Conservation (phyloP, 1,284 basidiomycete species). For the Schizophyllum amplum region DNA sequence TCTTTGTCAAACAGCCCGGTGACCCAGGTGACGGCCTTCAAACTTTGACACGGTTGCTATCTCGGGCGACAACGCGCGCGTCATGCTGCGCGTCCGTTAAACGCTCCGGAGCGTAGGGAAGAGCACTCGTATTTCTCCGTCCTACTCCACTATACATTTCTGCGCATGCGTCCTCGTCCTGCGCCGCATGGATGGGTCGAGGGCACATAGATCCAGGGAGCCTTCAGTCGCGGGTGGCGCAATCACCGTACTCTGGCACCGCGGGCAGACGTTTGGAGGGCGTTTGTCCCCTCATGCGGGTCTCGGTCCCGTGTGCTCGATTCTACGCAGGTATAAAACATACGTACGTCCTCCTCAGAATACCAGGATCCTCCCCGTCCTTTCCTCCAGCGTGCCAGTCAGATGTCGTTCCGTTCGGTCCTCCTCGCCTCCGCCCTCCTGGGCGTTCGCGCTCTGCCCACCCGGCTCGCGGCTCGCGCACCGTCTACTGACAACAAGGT, state of each 20-base stretch:
- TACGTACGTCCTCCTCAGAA: neutral
- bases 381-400: neutral
- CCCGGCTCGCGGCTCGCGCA: conserved; percentile 14
- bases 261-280: neutral
- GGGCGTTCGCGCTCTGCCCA: neutral
- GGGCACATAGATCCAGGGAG: neutral
- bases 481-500: conserved; percentile 31
- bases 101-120: neutral
- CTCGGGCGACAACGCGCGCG: neutral
- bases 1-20: neutral
- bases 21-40: neutral
- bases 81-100: neutral
- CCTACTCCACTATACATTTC: neutral
- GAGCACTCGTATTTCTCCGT: neutral
- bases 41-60: neutral
- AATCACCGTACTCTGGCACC: neutral
- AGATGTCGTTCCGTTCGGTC: neutral
- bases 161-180: neutral
- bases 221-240: neutral
- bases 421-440: neutral
- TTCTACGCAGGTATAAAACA: neutral
- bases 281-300: too few relatives aligned
- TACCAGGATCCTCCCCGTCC: neutral
- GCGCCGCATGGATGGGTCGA: neutral
- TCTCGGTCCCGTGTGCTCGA: neutral